These are phyloP conservation scores for Phaeosphaeriaceae sp. DNA, from an alignment of 2,329 filamentous ascomycete genomes.

Conservation along the genomic window DNA sequence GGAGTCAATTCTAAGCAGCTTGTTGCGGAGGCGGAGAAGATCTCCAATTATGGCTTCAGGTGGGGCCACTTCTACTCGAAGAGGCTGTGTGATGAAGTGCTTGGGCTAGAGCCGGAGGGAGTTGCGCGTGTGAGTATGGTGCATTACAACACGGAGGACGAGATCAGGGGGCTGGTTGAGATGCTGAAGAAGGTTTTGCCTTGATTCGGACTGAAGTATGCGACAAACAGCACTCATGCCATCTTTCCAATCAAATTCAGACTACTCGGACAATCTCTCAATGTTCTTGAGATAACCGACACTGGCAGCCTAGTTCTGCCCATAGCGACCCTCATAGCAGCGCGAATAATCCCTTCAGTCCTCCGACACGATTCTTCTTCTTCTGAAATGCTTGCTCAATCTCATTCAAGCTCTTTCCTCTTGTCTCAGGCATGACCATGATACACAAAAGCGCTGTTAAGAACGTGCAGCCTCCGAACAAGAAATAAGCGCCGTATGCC, in stretches of 20 bases:
- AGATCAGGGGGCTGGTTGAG: slow-evolving; percentile 61
- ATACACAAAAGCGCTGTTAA: slow-evolving; percentile 31
- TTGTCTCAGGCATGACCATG: slow-evolving; percentile 60
- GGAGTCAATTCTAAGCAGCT: slow-evolving; percentile 64
- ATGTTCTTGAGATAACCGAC: too few species aligned
- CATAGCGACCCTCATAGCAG: background rate
- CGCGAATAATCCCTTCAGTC: background rate
- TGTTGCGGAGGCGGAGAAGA: slow-evolving; percentile 67
- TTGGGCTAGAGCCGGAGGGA: slow-evolving; percentile 66
- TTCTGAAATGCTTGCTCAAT: slow-evolving; percentile 57
- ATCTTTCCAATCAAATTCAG: background rate
- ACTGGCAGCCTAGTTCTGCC: background rate
- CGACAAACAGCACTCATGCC: background rate
- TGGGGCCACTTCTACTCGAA: slow-evolving; percentile 75
- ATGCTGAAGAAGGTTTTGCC: slow-evolving; percentile 60
- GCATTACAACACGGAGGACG: slow-evolving; percentile 75
- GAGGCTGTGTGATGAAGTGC: slow-evolving; percentile 64
- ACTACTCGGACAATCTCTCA: too few species aligned
- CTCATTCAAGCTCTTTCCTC: slow-evolving; percentile 56
- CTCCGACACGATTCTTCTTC: background rate
- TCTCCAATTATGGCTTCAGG: slow-evolving; percentile 66
- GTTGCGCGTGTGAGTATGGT: slow-evolving; percentile 74
- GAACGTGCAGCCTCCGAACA: slow-evolving; percentile 38
- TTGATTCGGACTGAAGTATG: background rate
- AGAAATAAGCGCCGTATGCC: slow-evolving; percentile 40